A percentile compares a stretch with the other conserved stretches of the same genome.
Conservation (phyloP, 768 basidiomycete species). For the Aureoboletus auriporus region DNA sequence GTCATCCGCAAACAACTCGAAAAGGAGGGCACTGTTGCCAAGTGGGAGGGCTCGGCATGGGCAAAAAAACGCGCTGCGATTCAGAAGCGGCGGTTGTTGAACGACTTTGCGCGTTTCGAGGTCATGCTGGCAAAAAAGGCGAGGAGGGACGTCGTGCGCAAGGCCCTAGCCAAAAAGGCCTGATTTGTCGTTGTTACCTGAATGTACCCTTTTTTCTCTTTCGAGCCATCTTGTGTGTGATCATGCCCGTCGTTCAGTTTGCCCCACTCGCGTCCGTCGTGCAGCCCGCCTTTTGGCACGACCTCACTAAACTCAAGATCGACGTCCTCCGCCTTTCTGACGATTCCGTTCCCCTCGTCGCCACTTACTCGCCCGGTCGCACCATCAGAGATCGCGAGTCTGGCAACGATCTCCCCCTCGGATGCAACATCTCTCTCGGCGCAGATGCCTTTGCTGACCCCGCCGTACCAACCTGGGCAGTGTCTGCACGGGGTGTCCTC, state of each 20-base stretch:
- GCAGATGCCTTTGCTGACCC: conserved; percentile 56
- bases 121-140: conserved; percentile 88
- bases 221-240: not conserved
- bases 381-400: conserved; percentile 74
- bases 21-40: conserved; percentile 75
- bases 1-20: conserved; percentile 83
- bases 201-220: too few species aligned
- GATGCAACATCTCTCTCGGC: conserved; percentile 61
- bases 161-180: conserved; percentile 51
- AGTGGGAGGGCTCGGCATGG: conserved; percentile 90
- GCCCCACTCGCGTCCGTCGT: conserved; percentile 83
- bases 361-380: conserved; percentile 67
- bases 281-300: conserved; percentile 91
- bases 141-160: conserved; percentile 74
- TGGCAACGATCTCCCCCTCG: conserved; percentile 67
- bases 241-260: conserved; percentile 75
- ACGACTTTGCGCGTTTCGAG: conserved; percentile 90
- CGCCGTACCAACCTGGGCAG: conserved; percentile 47
- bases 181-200: not conserved
- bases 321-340: conserved; percentile 85
- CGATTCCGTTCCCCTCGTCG: conserved; percentile 57
- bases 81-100: conserved; percentile 68
- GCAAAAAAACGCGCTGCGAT: conserved; percentile 79
- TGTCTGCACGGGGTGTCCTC: conserved; percentile 58
- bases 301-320: conserved; percentile 84